Evolutionary conservation across 768 basidiomycete species (phyloP).

Genomic region (Mycena belliarum): DNA sequence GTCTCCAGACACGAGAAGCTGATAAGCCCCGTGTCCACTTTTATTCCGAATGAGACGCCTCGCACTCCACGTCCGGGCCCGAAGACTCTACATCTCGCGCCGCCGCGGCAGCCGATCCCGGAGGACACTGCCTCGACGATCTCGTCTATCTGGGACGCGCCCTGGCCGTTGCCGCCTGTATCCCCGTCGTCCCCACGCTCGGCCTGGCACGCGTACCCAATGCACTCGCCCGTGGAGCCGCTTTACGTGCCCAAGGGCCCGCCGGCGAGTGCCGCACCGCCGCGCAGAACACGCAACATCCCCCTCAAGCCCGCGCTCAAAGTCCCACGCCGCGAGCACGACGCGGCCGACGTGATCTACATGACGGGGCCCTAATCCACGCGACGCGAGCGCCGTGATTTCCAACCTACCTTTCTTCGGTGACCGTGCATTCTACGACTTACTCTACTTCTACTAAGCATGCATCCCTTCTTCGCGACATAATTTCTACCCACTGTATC

Average conservation of each 20-base stretch:
- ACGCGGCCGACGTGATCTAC: background rate
- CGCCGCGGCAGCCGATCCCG: conserved; percentile 28
- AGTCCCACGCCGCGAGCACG: background rate
- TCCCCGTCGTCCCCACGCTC: background rate
- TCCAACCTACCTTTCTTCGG: background rate
- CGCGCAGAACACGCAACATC: background rate
- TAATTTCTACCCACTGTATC: no score
- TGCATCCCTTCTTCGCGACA: no score
- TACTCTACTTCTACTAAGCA: no score
- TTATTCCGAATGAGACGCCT: no score
- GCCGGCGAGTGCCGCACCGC: background rate
- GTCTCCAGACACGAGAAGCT: conserved; percentile 11
- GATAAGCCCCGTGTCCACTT: background rate
- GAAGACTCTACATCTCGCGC: background rate
- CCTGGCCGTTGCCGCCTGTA: conserved; percentile 41
- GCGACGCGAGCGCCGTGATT: background rate
- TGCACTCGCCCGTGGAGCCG: conserved; percentile 5
- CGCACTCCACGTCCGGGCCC: no score
- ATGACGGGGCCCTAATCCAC: conserved; percentile 14
- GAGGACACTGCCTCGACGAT: conserved; percentile 37
- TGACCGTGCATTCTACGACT: no score
- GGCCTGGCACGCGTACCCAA: background rate
- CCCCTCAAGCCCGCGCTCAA: background rate
- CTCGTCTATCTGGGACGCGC: conserved; percentile 38
- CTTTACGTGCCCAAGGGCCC: background rate